Percentiles rank a stretch among this genome's conserved stretches.
Conservation (phyloP, 2,329 filamentous ascomycete genomes). For the Alternaria ethzedia region DNA sequence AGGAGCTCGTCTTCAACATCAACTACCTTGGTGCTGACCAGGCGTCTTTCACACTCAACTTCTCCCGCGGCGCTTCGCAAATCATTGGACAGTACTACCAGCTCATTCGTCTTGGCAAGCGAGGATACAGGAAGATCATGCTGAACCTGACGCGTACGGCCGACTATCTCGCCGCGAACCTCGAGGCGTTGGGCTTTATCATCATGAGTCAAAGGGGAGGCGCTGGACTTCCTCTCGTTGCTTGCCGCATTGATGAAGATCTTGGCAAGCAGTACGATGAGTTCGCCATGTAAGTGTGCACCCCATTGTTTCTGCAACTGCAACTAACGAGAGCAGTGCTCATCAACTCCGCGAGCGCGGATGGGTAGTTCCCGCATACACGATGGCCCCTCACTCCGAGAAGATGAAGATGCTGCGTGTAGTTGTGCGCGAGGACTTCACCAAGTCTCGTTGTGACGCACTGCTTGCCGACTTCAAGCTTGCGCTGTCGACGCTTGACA, state of each 20-base stretch:
- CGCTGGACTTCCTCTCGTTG: conserved; percentile 83
- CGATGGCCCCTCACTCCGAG: conserved; percentile 89
- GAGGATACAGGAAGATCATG: conserved; percentile 93
- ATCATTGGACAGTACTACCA: conserved; percentile 98
- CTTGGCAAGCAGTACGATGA: conserved; percentile 63
- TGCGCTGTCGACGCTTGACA: conserved; percentile 71
- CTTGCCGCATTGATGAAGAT: conserved; percentile 75
- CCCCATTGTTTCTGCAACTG: background rate
- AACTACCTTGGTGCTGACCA: conserved; percentile 97
- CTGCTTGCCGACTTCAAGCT: conserved; percentile 80
- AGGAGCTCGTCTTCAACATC: conserved; percentile 98
- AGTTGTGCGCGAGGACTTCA: conserved; percentile 93
- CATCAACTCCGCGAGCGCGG: conserved; percentile 85
- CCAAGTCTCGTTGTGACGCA: conserved; percentile 77
- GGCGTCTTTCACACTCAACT: conserved; percentile 95
- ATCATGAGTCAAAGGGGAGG: conserved; percentile 85
- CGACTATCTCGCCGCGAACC: conserved; percentile 79
- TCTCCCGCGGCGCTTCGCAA: conserved; percentile 92
- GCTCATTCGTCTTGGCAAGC: conserved; percentile 91
- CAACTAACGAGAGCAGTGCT: conserved; percentile 53
- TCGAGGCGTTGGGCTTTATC: conserved; percentile 78
- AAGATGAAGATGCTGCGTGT: conserved; percentile 89
- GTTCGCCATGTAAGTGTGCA: conserved; percentile 57
- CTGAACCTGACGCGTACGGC: conserved; percentile 87
- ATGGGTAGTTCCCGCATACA: conserved; percentile 96